Conservation (phyloP, 2,329 filamentous ascomycete genomes). For the Neonectria faginata region DNA sequence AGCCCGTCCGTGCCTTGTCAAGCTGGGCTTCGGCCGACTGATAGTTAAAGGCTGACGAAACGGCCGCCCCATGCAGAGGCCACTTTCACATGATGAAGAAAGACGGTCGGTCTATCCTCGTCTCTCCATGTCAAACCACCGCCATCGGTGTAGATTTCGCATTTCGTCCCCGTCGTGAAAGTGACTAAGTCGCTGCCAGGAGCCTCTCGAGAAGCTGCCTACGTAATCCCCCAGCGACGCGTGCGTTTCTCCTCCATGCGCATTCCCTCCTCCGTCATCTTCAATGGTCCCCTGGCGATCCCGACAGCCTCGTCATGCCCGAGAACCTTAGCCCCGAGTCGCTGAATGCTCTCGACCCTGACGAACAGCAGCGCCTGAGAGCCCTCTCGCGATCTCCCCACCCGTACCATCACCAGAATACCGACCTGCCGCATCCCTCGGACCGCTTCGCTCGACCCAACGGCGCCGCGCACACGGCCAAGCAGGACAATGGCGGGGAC, state of each 20-base stretch:
- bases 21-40: slow-evolving; percentile 35
- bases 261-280: slow-evolving; percentile 35
- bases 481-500: slow-evolving; percentile 35
- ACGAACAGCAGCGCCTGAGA: slow-evolving; percentile 57
- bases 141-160: slow-evolving; percentile 36
- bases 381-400: slow-evolving; percentile 72
- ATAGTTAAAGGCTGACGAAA: slow-evolving; percentile 44
- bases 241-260: slow-evolving; percentile 30
- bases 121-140: slow-evolving; percentile 34
- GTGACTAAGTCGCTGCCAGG: slow-evolving; percentile 30
- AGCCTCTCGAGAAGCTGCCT: slow-evolving; percentile 25
- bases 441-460: slow-evolving; percentile 51
- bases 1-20: slow-evolving; percentile 25
- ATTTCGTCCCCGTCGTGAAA: slow-evolving; percentile 32
- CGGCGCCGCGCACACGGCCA: slow-evolving; percentile 33
- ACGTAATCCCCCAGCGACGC: slow-evolving; percentile 24
- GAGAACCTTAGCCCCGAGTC: slow-evolving; percentile 55
- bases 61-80: slow-evolving; percentile 41
- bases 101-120: slow-evolving; percentile 24
- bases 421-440: slow-evolving; percentile 65
- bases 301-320: slow-evolving; percentile 57
- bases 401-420: slow-evolving; percentile 72
- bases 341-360: slow-evolving; percentile 48
- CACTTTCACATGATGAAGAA: slow-evolving; percentile 48
- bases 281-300: slow-evolving; percentile 45